Conservation (phyloP, 805 yeast species). For the Groenewaldozyma tartarivorans region DNA sequence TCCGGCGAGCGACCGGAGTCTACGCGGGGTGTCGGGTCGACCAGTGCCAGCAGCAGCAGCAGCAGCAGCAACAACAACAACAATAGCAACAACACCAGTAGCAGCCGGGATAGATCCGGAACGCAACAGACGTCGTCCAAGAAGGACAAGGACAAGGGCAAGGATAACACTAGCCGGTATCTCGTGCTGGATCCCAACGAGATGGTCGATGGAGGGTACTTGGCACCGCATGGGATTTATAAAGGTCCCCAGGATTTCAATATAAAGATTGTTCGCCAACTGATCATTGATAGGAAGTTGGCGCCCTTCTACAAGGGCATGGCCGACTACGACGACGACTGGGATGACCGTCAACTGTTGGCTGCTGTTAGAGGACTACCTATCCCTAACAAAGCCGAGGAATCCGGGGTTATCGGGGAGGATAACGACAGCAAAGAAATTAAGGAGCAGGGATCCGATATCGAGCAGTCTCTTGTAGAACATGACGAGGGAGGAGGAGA, state of each 20-base stretch:
- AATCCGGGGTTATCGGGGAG: no score
- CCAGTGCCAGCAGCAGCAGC: background rate
- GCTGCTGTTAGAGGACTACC: constrained; percentile 28
- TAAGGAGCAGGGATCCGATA: background rate
- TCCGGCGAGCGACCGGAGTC: no score
- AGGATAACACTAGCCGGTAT: background rate
- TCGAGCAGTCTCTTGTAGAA: background rate
- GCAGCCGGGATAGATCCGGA: no score
- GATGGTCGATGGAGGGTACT: constrained; percentile 85
- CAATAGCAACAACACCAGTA: background rate
- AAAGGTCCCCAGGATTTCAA: constrained; percentile 66
- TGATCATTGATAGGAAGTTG: constrained; percentile 58
- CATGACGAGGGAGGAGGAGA: background rate
- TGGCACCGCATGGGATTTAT: constrained; percentile 89
- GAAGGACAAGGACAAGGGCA: background rate
- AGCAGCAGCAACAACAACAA: background rate
- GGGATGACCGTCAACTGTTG: constrained; percentile 65
- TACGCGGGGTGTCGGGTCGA: no score
- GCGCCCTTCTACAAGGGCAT: constrained; percentile 91
- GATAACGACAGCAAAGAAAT: no score
- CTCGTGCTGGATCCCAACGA: constrained; percentile 34
- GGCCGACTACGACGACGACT: constrained; percentile 61
- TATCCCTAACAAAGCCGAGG: constrained; percentile 11
- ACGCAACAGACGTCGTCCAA: background rate
- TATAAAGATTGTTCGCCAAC: constrained; percentile 57